phyloP scores from a whole-genome alignment of 176 grass and related monocot genomes.

The Bonia amplexicaulis region DNA sequence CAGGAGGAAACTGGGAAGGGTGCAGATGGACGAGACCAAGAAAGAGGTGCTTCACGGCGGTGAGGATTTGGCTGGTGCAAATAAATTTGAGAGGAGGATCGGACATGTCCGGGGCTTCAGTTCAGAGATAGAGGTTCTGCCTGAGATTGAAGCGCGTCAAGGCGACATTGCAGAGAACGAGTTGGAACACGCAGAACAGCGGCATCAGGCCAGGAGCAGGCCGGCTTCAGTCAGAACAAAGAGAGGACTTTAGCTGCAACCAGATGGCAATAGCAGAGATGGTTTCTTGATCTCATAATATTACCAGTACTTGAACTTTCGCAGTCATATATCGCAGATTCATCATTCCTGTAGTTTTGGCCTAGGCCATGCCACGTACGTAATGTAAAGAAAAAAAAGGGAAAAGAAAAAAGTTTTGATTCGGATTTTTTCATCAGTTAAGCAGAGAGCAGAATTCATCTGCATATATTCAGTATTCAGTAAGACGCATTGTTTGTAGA shows the following conservation, averaged over 20 bases:
- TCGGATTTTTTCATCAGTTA: background rate
- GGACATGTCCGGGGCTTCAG: background rate
- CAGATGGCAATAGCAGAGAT: background rate
- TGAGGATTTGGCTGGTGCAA: background rate
- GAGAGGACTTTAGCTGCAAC: slow-evolving; percentile 1
- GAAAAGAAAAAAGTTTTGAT: background rate
- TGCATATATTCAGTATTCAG: background rate
- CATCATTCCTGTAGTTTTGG: background rate
- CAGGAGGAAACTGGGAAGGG: background rate
- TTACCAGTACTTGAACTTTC: background rate
- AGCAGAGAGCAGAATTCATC: background rate
- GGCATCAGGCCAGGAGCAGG: background rate
- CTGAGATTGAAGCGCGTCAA: background rate
- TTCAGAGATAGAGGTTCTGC: slow-evolving; percentile 14
- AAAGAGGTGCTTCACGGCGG: background rate
- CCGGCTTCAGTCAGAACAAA: slow-evolving; percentile 41
- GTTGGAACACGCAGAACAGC: background rate
- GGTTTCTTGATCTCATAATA: background rate
- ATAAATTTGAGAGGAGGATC: background rate
- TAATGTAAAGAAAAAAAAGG: background rate
- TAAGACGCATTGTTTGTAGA: background rate
- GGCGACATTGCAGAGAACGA: background rate
- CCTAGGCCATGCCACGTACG: background rate
- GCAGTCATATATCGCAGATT: background rate
- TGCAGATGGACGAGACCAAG: background rate